Base-by-base conservation (phyloP, 2,329 filamentous ascomycete species). In the Venturia nashicola region DNA sequence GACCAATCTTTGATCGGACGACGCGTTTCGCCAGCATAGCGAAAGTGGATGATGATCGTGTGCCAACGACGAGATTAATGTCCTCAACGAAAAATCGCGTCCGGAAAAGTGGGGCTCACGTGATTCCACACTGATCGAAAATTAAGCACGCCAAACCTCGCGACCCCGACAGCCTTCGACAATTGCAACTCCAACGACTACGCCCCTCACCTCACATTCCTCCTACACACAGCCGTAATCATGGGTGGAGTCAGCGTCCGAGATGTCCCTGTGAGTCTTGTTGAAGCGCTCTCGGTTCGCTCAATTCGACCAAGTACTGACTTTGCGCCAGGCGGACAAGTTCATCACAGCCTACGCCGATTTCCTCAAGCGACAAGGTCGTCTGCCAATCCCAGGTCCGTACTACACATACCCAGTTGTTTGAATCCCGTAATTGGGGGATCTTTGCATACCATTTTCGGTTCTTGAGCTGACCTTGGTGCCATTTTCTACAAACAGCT, bases 291-390 rank as follows among this genome's bases (percentile, higher is more conserved):
- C 16, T 57, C 44, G 18, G 43, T 36, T 51, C 18, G 12, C 11
- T 27, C 39, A 64, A 44, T 46, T 34, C 48, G 61, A 42, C 55
- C 57, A 65, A 64, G 65, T 55, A 68, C 67, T 64, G 48, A 65
- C 48, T 51, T 59, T 64, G 51, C 61, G 59, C 20, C 80, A 89
- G 86, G 88, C 89, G 80, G 88, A 91, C 79, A 90, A 92, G 83
- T 94, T 94, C 84, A 92, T 94, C 82, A 80, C 83, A 73, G 84
- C 88, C 76, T 95, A 94, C 78, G 84, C 89, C 77, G 87, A 85
- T 75, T 95, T 94, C 86, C 80, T 95, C 85, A 94, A 94, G 88
- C 87, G 90, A 75, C 90, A 94, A 84, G 90, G 90, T 81, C 93
- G 93, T 84, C 88, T 94, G 72, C 88, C 89, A 76, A 90, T 93